Percentiles rank a stretch among this genome's conserved stretches.
These are phyloP conservation scores for Onygenales sp. DNA, from an alignment of 2,329 filamentous ascomycete genomes.

Conservation along the genomic window DNA sequence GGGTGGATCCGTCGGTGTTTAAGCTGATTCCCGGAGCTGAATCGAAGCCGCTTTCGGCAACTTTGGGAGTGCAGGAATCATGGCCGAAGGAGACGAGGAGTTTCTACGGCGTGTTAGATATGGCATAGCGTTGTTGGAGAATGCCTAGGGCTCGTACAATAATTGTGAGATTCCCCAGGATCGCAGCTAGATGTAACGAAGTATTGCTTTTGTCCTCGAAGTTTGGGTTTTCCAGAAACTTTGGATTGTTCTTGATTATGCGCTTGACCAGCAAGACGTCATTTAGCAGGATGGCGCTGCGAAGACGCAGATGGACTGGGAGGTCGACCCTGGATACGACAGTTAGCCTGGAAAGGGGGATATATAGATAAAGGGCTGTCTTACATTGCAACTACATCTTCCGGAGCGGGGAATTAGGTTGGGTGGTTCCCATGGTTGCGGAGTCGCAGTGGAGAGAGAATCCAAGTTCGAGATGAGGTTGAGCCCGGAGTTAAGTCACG, in stretches of 20 bases:
- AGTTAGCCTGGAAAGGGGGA: too few relatives aligned
- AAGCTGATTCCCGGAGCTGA: slow-evolving; percentile 51
- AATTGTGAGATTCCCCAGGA: slow-evolving; percentile 60
- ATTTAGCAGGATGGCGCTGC: slow-evolving; percentile 70
- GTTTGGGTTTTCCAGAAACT: slow-evolving; percentile 70
- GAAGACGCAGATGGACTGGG: slow-evolving; percentile 58
- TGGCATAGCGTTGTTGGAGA: background rate
- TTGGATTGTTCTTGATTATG: slow-evolving; percentile 64
- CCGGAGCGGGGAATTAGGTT: background rate
- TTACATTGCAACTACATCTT: background rate
- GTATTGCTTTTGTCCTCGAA: slow-evolving; percentile 68
- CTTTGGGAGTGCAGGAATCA: slow-evolving; percentile 44
- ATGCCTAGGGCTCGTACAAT: slow-evolving; percentile 32
- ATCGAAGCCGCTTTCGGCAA: slow-evolving; percentile 19
- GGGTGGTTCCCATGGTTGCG: background rate
- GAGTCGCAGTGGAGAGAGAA: background rate
- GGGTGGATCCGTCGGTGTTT: slow-evolving; percentile 71
- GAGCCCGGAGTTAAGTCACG: background rate
- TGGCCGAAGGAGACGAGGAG: slow-evolving; percentile 66
- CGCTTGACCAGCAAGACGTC: slow-evolving; percentile 64
- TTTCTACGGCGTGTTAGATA: slow-evolving; percentile 28
- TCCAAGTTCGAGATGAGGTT: background rate
- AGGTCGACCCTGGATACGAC: slow-evolving; percentile 13
- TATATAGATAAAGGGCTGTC: background rate
- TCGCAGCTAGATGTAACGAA: slow-evolving; percentile 70